Conservation (phyloP, 495 filamentous ascomycete genomes). For the Penicillium ochrochloron region DNA sequence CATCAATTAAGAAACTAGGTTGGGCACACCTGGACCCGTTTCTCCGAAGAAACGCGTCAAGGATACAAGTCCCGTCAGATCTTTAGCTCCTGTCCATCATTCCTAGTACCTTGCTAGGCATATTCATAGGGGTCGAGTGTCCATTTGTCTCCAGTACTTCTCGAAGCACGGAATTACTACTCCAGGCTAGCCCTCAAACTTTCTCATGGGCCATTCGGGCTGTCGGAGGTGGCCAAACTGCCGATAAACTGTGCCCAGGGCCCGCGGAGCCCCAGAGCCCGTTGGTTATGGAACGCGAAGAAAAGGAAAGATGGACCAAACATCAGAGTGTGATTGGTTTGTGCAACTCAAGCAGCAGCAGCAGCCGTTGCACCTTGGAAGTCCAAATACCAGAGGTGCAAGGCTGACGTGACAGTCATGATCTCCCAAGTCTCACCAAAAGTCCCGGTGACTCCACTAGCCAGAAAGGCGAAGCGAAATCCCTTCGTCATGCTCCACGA, state of each 20-base stretch:
- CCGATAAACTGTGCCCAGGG: not conserved
- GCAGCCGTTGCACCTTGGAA: slow-evolving; percentile 2
- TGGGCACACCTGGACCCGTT: not conserved
- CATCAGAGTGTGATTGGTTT: not conserved
- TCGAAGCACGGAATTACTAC: too few relatives aligned
- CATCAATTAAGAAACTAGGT: not conserved
- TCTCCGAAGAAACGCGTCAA: not conserved
- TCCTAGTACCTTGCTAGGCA: not conserved
- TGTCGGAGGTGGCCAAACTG: not conserved
- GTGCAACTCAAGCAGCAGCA: not conserved
- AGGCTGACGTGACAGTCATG: slow-evolving; percentile 13
- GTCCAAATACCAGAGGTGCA: slow-evolving; percentile 25
- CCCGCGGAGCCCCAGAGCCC: not conserved
- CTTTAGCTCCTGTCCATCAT: not conserved
- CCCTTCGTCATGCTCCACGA: slow-evolving; percentile 24
- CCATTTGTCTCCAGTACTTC: not conserved
- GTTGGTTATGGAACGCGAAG: not conserved
- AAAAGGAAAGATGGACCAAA: not conserved
- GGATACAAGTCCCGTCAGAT: not conserved
- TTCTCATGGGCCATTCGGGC: too few relatives aligned
- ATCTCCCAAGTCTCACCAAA: slow-evolving; percentile 25
- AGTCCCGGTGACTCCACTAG: slow-evolving; percentile 11
- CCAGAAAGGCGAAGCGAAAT: slow-evolving; percentile 21
- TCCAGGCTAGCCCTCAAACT: too few relatives aligned
- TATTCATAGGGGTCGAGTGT: not conserved